A percentile compares a stretch with the other conserved stretches of the same genome.
These are phyloP conservation scores for Xylaria sp. DNA, from an alignment of 2,329 filamentous ascomycete species.

Conservation along the genomic window DNA sequence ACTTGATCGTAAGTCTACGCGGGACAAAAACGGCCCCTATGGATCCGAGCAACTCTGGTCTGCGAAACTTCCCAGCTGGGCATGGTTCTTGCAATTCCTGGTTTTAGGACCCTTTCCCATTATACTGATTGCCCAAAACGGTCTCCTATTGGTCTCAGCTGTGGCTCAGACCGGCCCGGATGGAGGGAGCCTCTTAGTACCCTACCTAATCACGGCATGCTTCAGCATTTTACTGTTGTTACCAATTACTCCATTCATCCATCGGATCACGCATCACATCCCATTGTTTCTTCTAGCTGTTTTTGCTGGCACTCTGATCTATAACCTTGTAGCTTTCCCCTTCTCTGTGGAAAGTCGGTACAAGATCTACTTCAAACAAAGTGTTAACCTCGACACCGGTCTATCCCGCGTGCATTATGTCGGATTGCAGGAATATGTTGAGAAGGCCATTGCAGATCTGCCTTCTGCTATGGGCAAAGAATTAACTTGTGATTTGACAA, in stretches of 20 bases:
- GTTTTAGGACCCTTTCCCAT: slow-evolving; percentile 81
- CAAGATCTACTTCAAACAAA: slow-evolving; percentile 89
- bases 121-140: slow-evolving; percentile 80
- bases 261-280: slow-evolving; percentile 85
- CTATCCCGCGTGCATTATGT: slow-evolving; percentile 75
- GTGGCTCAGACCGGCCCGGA: slow-evolving; percentile 86
- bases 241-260: slow-evolving; percentile 84
- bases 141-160: slow-evolving; percentile 76
- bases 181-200: slow-evolving; percentile 76
- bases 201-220: slow-evolving; percentile 76
- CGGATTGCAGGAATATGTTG: slow-evolving; percentile 75
- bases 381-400: slow-evolving; percentile 79
- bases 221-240: slow-evolving; percentile 78
- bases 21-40: slow-evolving; percentile 58
- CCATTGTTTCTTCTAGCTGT: slow-evolving; percentile 80
- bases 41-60: slow-evolving; percentile 89
- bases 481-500: slow-evolving; percentile 61
- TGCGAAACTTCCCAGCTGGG: slow-evolving; percentile 79
- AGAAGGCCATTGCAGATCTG: slow-evolving; percentile 72
- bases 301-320: slow-evolving; percentile 80
- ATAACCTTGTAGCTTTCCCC: slow-evolving; percentile 88
- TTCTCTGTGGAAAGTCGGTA: slow-evolving; percentile 83
- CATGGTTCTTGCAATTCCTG: slow-evolving; percentile 89
- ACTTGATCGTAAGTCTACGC: slow-evolving; percentile 50
- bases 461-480: slow-evolving; percentile 75